Base-by-base conservation (phyloP, 495 filamentous ascomycete species). In the Terfezia boudieri region DNA sequence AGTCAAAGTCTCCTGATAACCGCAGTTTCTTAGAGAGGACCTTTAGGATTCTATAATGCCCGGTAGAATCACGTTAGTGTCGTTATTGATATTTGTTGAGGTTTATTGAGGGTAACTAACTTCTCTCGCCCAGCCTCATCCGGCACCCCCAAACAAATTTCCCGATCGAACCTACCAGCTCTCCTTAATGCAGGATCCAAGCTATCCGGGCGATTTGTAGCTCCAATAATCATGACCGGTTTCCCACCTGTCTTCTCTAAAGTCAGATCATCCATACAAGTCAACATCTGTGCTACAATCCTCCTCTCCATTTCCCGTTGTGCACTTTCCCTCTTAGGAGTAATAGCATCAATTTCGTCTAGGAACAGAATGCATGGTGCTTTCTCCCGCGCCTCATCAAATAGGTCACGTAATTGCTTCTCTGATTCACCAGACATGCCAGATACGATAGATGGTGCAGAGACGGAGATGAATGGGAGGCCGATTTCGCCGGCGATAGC, bases 341-440 rank as follows among this genome's bases (percentile, higher is more conserved):
- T 90, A 57, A 95, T 94, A 14, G 85, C 83, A 66, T 98, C 90
- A 57, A 95, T 93, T 66, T 98, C 90, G 60, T 95, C 90, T 55
- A 98, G 83, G 66, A 98, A 95, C 8, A 98, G 76, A 4, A 98
- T 70, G 63, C 88, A 94, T 2, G 90, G 90, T 2, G 90, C 90
- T 54, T 88, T 74, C 53, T 77, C 76, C 64, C 83, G 84, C 0
- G 90, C 90, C 63, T 93, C 84, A 20, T 94, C 79, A 59, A 95
- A 95, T 54, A 87, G 73, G 55, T 95, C 88, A 36, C 89, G 74
- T 51, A 98, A 77, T 55, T 86, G 87, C 71, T 93, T 92, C 68
- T 98, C 90, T 0, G 86, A 94, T 61, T 95, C 89, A 59, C 89
- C 89, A 14, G 87, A 94, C 82, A 94, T 94, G 2, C 90, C 89